A percentile compares a stretch with the other conserved stretches of the same genome.
Conservation (phyloP, 257 asterid genomes). For the Nemophila menziesii region DNA sequence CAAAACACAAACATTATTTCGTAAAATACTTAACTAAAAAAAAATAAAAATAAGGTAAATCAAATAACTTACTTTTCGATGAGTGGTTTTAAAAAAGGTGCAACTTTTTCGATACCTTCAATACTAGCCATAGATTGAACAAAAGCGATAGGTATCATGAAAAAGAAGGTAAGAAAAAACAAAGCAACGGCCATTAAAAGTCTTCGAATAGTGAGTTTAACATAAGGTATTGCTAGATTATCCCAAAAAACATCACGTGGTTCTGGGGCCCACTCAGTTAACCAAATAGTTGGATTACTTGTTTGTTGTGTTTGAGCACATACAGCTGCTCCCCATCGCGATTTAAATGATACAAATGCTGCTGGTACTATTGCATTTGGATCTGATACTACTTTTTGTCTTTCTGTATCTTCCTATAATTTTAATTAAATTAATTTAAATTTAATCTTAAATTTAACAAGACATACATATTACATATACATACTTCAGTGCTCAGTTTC, state of each 20-base stretch:
- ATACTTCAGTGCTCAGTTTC: slow-evolving; percentile 45
- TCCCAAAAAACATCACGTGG: slow-evolving; percentile 86
- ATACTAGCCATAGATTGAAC: slow-evolving; percentile 80
- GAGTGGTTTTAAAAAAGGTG: slow-evolving; percentile 57
- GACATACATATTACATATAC: slow-evolving; percentile 12
- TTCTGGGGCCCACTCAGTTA: slow-evolving; percentile 92
- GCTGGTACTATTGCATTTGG: slow-evolving; percentile 72
- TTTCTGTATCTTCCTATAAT: slow-evolving; percentile 64
- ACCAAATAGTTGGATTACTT: slow-evolving; percentile 62
- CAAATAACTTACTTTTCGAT: slow-evolving; percentile 34
- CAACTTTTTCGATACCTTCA: slow-evolving; percentile 54
- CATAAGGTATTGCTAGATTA: slow-evolving; percentile 65
- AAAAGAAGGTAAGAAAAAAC: slow-evolving; percentile 75
- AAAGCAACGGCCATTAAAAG: slow-evolving; percentile 40
- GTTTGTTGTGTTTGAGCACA: slow-evolving; percentile 88
- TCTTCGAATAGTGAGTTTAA: slow-evolving; percentile 40
- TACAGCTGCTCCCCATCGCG: slow-evolving; percentile 91
- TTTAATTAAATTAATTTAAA: neutral
- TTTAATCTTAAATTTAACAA: neutral
- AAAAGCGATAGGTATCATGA: slow-evolving; percentile 80
- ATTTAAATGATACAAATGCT: slow-evolving; percentile 76
- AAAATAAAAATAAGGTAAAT: too few species aligned
- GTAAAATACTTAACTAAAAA: too few species aligned
- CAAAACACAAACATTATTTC: slow-evolving; percentile 9
- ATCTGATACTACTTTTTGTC: slow-evolving; percentile 54